Percentiles rank a stretch among this genome's conserved stretches.
phyloP scores from a whole-genome alignment of 495 filamentous ascomycete genomes.

The Darksidea phi region DNA sequence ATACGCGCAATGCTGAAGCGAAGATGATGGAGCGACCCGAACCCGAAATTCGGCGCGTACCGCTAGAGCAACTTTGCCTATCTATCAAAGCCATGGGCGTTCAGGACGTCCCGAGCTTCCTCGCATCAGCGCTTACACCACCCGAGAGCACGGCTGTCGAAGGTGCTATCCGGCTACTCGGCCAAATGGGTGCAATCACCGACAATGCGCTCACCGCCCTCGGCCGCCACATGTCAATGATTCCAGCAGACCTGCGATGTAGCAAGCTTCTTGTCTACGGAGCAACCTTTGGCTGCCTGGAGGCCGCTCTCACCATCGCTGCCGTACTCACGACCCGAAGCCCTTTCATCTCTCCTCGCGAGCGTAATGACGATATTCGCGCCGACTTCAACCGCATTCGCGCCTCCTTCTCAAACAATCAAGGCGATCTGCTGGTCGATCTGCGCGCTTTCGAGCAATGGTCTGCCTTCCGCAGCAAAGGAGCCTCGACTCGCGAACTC shows the following conservation, averaged over 20 bases:
- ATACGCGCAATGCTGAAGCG: conserved; percentile 75
- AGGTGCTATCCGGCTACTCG: conserved; percentile 72
- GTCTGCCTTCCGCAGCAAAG: conserved; percentile 57
- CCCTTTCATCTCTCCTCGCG: conserved; percentile 73
- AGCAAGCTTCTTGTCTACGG: conserved; percentile 96
- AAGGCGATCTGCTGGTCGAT: conserved; percentile 87
- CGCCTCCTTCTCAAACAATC: conserved; percentile 66
- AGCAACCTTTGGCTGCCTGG: conserved; percentile 86
- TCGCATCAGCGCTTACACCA: conserved; percentile 83
- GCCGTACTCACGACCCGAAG: conserved; percentile 80
- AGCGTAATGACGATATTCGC: conserved; percentile 60
- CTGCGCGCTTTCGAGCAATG: conserved; percentile 80
- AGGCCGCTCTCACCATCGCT: conserved; percentile 84
- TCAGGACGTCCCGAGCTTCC: conserved; percentile 71
- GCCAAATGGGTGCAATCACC: conserved; percentile 83
- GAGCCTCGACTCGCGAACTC: conserved; percentile 60
- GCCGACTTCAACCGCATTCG: conserved; percentile 79
- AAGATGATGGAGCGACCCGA: conserved; percentile 90
- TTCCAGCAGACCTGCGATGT: conserved; percentile 89
- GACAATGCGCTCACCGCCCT: conserved; percentile 83
- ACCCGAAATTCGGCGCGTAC: conserved; percentile 89
- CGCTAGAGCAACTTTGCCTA: conserved; percentile 89
- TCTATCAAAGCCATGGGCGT: conserved; percentile 95
- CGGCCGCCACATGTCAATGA: conserved; percentile 86
- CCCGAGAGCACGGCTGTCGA: conserved; percentile 82